Base-by-base conservation (phyloP, 176 grass and related monocot genomes). In the Hordeum vulgare region DNA sequence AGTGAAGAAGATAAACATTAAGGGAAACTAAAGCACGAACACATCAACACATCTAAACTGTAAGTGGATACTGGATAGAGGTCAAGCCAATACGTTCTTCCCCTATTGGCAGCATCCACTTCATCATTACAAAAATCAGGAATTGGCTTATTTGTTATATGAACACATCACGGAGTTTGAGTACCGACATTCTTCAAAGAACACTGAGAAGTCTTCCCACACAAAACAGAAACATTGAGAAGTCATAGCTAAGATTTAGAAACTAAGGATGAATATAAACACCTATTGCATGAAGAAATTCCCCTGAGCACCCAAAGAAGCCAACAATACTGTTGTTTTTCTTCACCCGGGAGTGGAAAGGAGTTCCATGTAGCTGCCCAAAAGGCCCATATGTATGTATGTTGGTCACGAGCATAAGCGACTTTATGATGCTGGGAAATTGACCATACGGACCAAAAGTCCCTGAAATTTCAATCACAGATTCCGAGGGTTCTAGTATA, bases 361-460 rank as follows among this genome's bases (percentile, higher is more conserved):
- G 71, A 7, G 33, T 77, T n/a, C 82, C 82, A 2, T 8, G 14
- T 20, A 13, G 23, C 9, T 66, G 13, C 1, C 82, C 72, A 6
- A 65, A 84, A n/a, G 61, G 72, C 10, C 82, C 82, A 29, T 84
- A 84, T 23, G 31, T 58, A 1, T 15, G 64, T 20, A 56, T 3
- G 27, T 84, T 84, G 14, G 61, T 77, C 4, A 84, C 73, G 2
- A 84, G 17, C 10, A 0, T 57, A 41, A 84, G 45, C 15, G 82
- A 84, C 9, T 62, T 84, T 10, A 84, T 27, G 35, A 76, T 3
- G 18, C 61, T 33, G 0, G 0, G 25, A 34, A 6, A 12, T 31
- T 2, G 2, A 15, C 5, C 1, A 25, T 26, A 66, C 58, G 34
- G 34, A 3, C 61, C 73, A 8, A 57, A 57, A 10, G 72, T 67